Conservation (phyloP, 768 basidiomycete genomes). For the Rubroboletus pulcherrimus region DNA sequence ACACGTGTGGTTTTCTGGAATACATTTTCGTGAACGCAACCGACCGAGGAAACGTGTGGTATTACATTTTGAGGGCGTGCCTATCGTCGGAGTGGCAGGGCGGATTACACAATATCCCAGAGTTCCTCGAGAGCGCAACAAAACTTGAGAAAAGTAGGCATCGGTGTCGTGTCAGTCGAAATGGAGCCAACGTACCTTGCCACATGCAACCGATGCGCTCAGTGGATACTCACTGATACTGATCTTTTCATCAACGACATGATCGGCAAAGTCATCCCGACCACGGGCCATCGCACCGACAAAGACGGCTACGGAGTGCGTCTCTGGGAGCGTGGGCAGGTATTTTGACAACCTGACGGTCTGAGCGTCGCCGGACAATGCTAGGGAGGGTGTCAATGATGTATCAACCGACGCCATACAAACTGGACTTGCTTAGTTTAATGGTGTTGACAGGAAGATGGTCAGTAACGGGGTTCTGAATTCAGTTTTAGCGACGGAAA, state of each 20-base stretch:
- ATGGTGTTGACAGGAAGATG: constrained; percentile 93
- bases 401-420: neutral
- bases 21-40: constrained; percentile 10
- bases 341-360: constrained; percentile 78
- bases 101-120: constrained; percentile 79
- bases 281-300: constrained; percentile 99
- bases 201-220: constrained; percentile 93
- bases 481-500: neutral
- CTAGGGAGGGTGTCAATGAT: constrained; percentile 36
- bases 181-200: constrained; percentile 64
- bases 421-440: constrained; percentile 76
- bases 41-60: constrained; percentile 2
- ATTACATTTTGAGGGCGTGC: constrained; percentile 12
- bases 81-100: neutral
- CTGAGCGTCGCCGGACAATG: constrained; percentile 88
- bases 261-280: constrained; percentile 95
- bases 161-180: constrained; percentile 1
- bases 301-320: constrained; percentile 90
- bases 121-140: constrained; percentile 91
- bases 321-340: constrained; percentile 79
- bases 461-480: constrained; percentile 88
- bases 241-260: constrained; percentile 92
- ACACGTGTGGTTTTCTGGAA: constrained; percentile 3
- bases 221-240: constrained; percentile 91
- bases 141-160: constrained; percentile 48